Evolutionary conservation across 2,329 filamentous ascomycete genomes (phyloP).

Genomic region (Penicillium brasilianum): DNA sequence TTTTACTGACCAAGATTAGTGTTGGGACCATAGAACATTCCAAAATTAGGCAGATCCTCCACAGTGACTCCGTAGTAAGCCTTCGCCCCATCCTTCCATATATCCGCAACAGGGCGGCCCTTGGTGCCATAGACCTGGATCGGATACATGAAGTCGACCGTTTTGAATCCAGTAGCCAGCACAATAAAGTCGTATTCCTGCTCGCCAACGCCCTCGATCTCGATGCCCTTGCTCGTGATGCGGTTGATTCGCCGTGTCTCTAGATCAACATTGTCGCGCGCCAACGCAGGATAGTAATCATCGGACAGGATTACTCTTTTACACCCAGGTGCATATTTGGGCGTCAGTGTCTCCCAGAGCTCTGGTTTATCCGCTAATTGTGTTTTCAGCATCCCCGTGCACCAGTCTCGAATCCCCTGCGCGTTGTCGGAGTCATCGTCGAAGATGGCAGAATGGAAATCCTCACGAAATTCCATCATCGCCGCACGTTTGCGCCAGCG

Average conservation of each 20-base stretch:
- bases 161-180: constrained; percentile 64
- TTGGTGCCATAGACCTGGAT: constrained; percentile 57
- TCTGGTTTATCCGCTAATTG: constrained; percentile 57
- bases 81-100: constrained; percentile 60
- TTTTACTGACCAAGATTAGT: constrained; percentile 51
- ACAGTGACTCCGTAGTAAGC: constrained; percentile 60
- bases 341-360: constrained; percentile 59
- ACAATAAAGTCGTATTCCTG: constrained; percentile 61
- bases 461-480: constrained; percentile 62
- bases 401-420: constrained; percentile 45
- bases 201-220: constrained; percentile 48
- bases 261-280: constrained; percentile 37
- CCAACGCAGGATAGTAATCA: constrained; percentile 29
- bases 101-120: constrained; percentile 51
- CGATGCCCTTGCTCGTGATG: constrained; percentile 55
- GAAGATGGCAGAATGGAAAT: constrained; percentile 53
- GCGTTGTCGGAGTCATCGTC: constrained; percentile 47
- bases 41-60: constrained; percentile 60
- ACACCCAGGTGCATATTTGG: constrained; percentile 41
- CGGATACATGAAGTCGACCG: constrained; percentile 63
- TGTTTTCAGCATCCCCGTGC: constrained; percentile 48
- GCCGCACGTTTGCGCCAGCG: constrained; percentile 56
- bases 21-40: constrained; percentile 64
- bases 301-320: constrained; percentile 27
- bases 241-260: constrained; percentile 57